Evolutionary conservation across 495 filamentous ascomycete genomes (phyloP), one percentile per base, ranked within the genome.

Genomic region (Thozetella sp.): DNA sequence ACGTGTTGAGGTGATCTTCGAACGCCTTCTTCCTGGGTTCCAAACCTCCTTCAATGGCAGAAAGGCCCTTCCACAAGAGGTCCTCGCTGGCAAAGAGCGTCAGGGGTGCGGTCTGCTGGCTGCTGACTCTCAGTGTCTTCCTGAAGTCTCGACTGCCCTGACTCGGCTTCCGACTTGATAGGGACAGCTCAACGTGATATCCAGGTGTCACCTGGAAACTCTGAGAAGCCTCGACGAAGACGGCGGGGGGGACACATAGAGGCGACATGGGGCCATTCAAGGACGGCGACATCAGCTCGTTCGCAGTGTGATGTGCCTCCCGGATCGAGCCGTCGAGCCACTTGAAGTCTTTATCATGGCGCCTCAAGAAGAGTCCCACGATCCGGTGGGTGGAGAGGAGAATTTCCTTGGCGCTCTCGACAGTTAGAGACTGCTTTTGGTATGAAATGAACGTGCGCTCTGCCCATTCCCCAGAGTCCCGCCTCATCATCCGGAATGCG

Each of bases 341-440:
- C 34, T 67, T 62, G 54, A 81, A 81, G 22, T 66, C 67, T 13
- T 68, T 57, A 63, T 81, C 78, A 57, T 81, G 78, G 15, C 68
- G 68, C 24, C 74, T 67, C 1, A 81, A 61, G 55, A 77, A 81
- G n/a, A 79, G 63, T 1, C 77, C 78, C 54, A 81, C 57, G 60
- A 77, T 78, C 50, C 74, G 57, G 46, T 81, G 77, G 53, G 66
- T 69, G n/a, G 72, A 69, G 53, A 75, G 57, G 37, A 76, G 72
- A 50, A 80, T 60, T n/a, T 79, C 76, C 53, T 66, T 74, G 19
- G 78, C 72, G 27, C 65, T 55, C 20, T 67, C 72, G n/a, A 66
- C 58, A 15, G 72, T 72, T 34, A 81, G 57, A 54, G 73, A 64
- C 40, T 80, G 76, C 45, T 73, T 74, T 62, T 81, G 77, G 61